A percentile compares a stretch with the other conserved stretches of the same genome.
phyloP scores from a whole-genome alignment of 225 moss, liverwort and hornwort genomes.

The Asterella californica region DNA sequence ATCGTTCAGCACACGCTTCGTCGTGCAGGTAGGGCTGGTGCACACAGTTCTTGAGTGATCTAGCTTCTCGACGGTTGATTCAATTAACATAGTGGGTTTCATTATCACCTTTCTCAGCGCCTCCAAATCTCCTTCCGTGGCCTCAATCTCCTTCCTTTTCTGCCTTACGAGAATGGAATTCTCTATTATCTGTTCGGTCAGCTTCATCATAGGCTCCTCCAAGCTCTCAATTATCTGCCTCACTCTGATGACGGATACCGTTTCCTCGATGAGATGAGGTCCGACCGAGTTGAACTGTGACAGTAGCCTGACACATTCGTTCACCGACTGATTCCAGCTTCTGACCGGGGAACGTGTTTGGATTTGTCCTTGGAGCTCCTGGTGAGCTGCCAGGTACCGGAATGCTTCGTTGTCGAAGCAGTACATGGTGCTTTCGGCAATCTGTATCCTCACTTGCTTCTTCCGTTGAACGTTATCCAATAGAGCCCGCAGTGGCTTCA shows the following conservation, averaged over 20 bases:
- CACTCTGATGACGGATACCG: conserved; percentile 15
- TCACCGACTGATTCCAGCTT: conserved; percentile 25
- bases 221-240: conserved; percentile 17
- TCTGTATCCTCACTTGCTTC: conserved; percentile 14
- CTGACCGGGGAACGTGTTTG: conserved; percentile 1
- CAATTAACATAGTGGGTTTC: conserved; percentile 1
- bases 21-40: conserved; percentile 16
- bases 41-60: conserved; percentile 1
- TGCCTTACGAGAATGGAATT: conserved; percentile 1
- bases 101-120: conserved; percentile 4
- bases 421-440: conserved; percentile 15
- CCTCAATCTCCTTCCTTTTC: conserved; percentile 14
- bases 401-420: conserved; percentile 33
- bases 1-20: background rate
- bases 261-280: conserved; percentile 18
- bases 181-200: conserved; percentile 1
- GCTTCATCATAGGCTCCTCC: conserved; percentile 5
- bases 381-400: conserved; percentile 14
- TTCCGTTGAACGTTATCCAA: conserved; percentile 17
- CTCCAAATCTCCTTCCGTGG: conserved; percentile 14
- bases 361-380: background rate
- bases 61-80: conserved; percentile 5
- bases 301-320: conserved; percentile 10
- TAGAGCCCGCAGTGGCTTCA: conserved; percentile 6
- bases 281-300: background rate